These are phyloP conservation scores for Ulota crispa DNA, from an alignment of 225 moss, liverwort and hornwort genomes.

Conservation along the genomic window DNA sequence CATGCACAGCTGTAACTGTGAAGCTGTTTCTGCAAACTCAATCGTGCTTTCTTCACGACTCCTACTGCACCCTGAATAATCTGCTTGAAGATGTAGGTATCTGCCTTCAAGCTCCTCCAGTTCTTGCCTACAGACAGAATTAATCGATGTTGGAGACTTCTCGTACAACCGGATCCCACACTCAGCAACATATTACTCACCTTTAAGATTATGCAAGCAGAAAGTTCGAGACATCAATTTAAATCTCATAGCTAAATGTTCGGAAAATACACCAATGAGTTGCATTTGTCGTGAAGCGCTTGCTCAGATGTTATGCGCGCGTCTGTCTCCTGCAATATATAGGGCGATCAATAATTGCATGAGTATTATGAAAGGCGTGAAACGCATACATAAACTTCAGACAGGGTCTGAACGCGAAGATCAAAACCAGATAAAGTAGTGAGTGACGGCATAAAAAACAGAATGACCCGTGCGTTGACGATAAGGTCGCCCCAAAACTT, in stretches of 20 bases:
- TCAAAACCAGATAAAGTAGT: not conserved
- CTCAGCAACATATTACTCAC: not conserved
- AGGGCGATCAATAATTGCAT: conserved; percentile 12
- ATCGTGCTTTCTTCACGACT: conserved; percentile 55
- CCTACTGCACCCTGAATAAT: conserved; percentile 54
- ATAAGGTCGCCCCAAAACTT: not conserved
- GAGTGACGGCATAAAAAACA: not conserved
- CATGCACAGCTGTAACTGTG: conserved; percentile 64
- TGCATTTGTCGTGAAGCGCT: conserved; percentile 60
- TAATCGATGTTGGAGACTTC: not conserved
- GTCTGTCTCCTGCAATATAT: conserved; percentile 64
- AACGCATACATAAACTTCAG: not conserved
- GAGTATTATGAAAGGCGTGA: not conserved
- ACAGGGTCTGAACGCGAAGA: not conserved
- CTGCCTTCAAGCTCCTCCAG: conserved; percentile 61
- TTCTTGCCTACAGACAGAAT: conserved; percentile 51
- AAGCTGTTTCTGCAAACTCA: conserved; percentile 41
- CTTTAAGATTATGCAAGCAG: not conserved
- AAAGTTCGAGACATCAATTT: not conserved
- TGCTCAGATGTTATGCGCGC: conserved; percentile 53
- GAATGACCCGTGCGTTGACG: not conserved
- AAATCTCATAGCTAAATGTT: not conserved
- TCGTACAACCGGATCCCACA: not conserved
- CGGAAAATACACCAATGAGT: conserved; percentile 63
- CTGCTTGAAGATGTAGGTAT: conserved; percentile 56